Evolutionary conservation across 2,329 filamentous ascomycete genomes (phyloP).

Genomic region (Fusarium multiceps): DNA sequence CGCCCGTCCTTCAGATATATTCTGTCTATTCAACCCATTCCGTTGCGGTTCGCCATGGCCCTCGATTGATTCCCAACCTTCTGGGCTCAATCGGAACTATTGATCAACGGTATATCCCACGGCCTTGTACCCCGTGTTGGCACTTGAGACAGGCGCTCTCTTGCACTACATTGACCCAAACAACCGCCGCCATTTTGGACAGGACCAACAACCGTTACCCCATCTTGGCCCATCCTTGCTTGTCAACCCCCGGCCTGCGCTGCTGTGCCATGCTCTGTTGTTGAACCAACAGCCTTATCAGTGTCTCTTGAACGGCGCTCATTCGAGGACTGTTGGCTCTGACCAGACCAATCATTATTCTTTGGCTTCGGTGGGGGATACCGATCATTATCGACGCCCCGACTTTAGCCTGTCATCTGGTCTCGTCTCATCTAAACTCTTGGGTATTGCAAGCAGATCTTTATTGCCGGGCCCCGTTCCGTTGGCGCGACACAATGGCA

Average conservation of each 20-base stretch:
- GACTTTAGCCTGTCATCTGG: slow-evolving; percentile 3
- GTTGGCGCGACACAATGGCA: slow-evolving; percentile 14
- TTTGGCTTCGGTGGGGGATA: slow-evolving; percentile 2
- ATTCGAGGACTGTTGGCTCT: background rate
- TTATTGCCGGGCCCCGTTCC: slow-evolving; percentile 21
- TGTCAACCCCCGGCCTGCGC: slow-evolving; percentile 7
- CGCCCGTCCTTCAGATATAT: slow-evolving; percentile 23
- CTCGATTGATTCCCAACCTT: background rate
- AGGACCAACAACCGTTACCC: slow-evolving; percentile 22
- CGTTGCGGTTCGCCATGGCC: slow-evolving; percentile 5
- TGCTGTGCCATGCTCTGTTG: slow-evolving; percentile 5
- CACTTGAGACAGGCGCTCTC: background rate
- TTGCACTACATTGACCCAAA: background rate
- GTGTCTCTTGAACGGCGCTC: slow-evolving; percentile 12
- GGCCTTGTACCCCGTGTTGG: background rate
- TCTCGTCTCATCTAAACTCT: background rate
- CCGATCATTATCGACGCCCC: background rate
- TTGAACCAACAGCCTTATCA: slow-evolving; percentile 29
- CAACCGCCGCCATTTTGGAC: slow-evolving; percentile 4
- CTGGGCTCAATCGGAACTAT: background rate
- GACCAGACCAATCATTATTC: slow-evolving; percentile 11
- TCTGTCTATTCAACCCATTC: background rate
- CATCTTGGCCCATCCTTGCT: slow-evolving; percentile 21
- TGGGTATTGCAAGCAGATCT: slow-evolving; percentile 1
- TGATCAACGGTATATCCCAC: background rate